Conservation (phyloP, 495 filamentous ascomycete species). For the Ascobolus immersus region DNA sequence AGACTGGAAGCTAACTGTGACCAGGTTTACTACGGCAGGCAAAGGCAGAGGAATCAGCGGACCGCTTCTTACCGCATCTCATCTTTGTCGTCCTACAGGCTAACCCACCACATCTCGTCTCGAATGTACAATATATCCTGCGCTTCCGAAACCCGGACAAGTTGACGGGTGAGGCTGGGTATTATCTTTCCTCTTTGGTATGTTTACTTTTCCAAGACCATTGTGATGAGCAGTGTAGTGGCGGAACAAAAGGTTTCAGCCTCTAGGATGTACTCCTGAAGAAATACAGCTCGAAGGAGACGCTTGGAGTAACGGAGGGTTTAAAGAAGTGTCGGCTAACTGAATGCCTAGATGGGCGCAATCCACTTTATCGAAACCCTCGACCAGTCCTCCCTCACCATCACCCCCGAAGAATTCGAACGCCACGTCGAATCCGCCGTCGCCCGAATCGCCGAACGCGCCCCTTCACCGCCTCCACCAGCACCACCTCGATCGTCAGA, state of each 20-base stretch:
- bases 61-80: slow-evolving; percentile 82
- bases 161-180: slow-evolving; percentile 82
- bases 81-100: slow-evolving; percentile 90
- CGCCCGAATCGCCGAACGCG: slow-evolving; percentile 73
- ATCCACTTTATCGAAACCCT: slow-evolving; percentile 93
- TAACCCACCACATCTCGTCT: slow-evolving; percentile 83
- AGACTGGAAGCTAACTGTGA: not conserved
- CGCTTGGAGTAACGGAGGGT: too few species aligned
- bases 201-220: slow-evolving; percentile 11
- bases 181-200: slow-evolving; percentile 91
- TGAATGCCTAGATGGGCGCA: slow-evolving; percentile 48
- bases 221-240: not conserved
- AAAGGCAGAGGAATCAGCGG: slow-evolving; percentile 79
- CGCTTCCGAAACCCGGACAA: slow-evolving; percentile 96
- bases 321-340: too few species aligned
- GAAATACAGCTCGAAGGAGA: too few species aligned
- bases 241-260: slow-evolving; percentile 1
- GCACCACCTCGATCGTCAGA: slow-evolving; percentile 18
- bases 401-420: slow-evolving; percentile 87
- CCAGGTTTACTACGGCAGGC: slow-evolving; percentile 69
- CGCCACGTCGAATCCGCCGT: slow-evolving; percentile 83
- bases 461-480: slow-evolving; percentile 22
- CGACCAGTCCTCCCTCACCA: slow-evolving; percentile 77
- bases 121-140: slow-evolving; percentile 94
- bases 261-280: too few species aligned